phyloP scores from a whole-genome alignment of 768 basidiomycete species.

The Mycena rosella region DNA sequence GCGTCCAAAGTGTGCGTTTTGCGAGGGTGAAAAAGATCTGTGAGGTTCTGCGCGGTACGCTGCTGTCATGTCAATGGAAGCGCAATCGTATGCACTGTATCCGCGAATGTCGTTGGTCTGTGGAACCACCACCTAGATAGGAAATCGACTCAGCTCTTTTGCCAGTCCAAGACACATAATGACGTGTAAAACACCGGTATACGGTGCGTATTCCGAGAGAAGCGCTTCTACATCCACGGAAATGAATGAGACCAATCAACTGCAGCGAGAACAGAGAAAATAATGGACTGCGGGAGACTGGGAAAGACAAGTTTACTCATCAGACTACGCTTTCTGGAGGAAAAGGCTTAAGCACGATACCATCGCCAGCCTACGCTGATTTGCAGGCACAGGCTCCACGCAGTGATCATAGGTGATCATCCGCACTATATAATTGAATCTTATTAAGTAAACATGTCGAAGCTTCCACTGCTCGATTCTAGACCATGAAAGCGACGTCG shows the following conservation, averaged over 20 bases:
- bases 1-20: slow-evolving; percentile 40
- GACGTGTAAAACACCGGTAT: slow-evolving; percentile 15
- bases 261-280: background rate
- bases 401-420: no score
- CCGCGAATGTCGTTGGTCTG: background rate
- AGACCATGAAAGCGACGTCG: slow-evolving; percentile 1
- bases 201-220: slow-evolving; percentile 19
- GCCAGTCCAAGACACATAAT: slow-evolving; percentile 9
- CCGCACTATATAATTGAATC: slow-evolving; percentile 10
- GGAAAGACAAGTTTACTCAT: background rate
- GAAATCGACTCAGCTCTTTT: slow-evolving; percentile 23
- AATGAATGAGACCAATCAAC: background rate
- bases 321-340: background rate
- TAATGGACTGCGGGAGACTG: background rate
- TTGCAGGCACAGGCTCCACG: slow-evolving; percentile 18
- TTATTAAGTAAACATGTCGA: slow-evolving; percentile 10
- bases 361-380: background rate
- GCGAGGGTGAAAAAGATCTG: slow-evolving; percentile 52
- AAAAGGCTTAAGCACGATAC: background rate
- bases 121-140: slow-evolving; percentile 3
- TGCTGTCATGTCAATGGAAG: slow-evolving; percentile 65
- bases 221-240: slow-evolving; percentile 8
- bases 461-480: slow-evolving; percentile 3
- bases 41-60: slow-evolving; percentile 48
- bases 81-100: slow-evolving; percentile 7